Base-by-base conservation (phyloP, 805 yeast genomes). In the Brettanomyces anomalus region DNA sequence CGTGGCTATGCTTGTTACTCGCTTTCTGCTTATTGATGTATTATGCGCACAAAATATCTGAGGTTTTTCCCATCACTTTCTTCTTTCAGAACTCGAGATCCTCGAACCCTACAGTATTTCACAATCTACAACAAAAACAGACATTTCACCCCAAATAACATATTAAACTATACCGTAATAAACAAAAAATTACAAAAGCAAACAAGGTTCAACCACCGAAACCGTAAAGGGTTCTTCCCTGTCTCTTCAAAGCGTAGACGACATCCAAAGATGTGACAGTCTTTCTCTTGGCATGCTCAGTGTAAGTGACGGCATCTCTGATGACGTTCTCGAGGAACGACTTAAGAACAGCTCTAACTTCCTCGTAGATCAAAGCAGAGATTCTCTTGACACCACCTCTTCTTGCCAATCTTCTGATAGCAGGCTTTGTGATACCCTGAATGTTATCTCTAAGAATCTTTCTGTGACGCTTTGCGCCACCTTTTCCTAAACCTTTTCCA, bases 341-440 rank as follows among this genome's bases (percentile, higher is more conserved):
- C 76, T 89, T 89, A 57, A 90, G 77, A 56, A 90, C 97, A 58
- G 84, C 89, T 79, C 98, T 88, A 65, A 93, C 96, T 77, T 90
- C 96, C 75, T 90, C 98, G 77, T 90, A 90, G 69, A 90, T 90
- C 67, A 89, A 76, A 70, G 96, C 97, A 52, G 97, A 90, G 64
- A 90, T 90, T 86, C 98, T 96, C 84, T 90, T 90, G 66, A 90
- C 98, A 89, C 98, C 98, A 77, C 98, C 98, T 86, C 98, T 88
- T 83, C 98, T 90, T 42, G 98, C 98, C 64, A 90, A 84, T 86
- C 98, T 90, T 79, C 98, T 88, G 67, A 90, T 90, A 66, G 98
- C 98, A 67, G 98, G 98, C 81, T 90, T 90, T 52, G 98, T 90
- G 68, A 90, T 90, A 79, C 98, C 98, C 76, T 89, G 97, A 60